Evolutionary conservation across 768 basidiomycete genomes (phyloP), one percentile per base, ranked within the genome.

Genomic region (Leucocoprinus leucothites): DNA sequence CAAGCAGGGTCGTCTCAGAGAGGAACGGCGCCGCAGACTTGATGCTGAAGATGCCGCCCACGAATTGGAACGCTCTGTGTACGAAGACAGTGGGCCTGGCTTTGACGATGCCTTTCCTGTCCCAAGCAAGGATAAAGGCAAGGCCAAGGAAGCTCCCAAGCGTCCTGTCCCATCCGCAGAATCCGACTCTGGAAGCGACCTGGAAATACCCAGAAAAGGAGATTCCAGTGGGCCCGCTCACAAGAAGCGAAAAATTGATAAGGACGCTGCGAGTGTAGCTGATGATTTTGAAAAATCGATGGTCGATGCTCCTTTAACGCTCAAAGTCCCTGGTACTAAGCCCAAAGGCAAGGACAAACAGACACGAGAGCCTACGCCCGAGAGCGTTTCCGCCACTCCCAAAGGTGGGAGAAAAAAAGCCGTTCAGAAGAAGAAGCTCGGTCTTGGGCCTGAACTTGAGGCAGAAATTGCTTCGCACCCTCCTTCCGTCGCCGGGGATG

Each of bases 221-320:
- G 74, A 71, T 34, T 68, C 65, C 52, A 67, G 70, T 24, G 79
- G 71, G 24, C 83, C 79, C 28, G 72, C 75, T 1, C 68, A 69
- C 51, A 91, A 91, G 72, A 85, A 75, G 68, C 76, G 88, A 52
- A 87, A 80, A 65, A 64, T 89, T 3, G 83, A 85, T 50, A 73
- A 65, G 26, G 68, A 63, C 13, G 55, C 63, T 18, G 67, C 66
- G 1, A 65, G 64, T 35, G 66, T 71, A 46, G 71, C 70, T n/a
- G 84, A 81, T 57, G 82, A 81, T 35, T 69, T 78, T 38, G 81
- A 82, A 58, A 69, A 71, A 24, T 67, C 75, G 14, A 59, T 76
- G 14, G 68, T 69, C 22, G 71, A 74, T 26, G 71, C 53, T 57
- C 54, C 60, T 5, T 48, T 62, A 48, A 58, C 60, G 25, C 54